phyloP scores from a whole-genome alignment of 2,329 filamentous ascomycete species.

The Grosmannia serpens region DNA sequence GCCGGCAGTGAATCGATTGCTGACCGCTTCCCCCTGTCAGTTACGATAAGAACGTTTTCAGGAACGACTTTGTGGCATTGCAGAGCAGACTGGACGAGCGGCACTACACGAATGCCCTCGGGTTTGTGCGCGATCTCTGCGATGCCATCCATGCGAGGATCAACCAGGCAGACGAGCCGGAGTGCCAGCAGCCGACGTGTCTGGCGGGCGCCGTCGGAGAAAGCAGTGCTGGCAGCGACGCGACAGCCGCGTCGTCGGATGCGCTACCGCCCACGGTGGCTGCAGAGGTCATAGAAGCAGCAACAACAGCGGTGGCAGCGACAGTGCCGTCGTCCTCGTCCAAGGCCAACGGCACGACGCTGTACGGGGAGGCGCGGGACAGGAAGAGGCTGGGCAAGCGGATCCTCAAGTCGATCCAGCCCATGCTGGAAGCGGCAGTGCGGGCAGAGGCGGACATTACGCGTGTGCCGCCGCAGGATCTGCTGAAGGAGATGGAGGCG shows the following conservation, averaged over 20 bases:
- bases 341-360: neutral
- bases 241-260: neutral
- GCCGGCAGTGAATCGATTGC: neutral
- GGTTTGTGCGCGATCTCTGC: constrained; percentile 46
- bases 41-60: constrained; percentile 53
- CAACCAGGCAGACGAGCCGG: constrained; percentile 17
- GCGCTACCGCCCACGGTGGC: neutral
- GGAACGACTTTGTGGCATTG: constrained; percentile 36
- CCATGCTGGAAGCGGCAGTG: constrained; percentile 62
- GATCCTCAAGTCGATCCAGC: constrained; percentile 74
- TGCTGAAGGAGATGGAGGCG: constrained; percentile 62
- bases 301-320: neutral
- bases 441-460: constrained; percentile 73
- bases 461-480: constrained; percentile 55
- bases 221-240: neutral
- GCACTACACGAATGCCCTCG: constrained; percentile 45
- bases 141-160: constrained; percentile 42
- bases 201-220: constrained; percentile 16
- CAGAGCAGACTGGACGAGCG: constrained; percentile 41
- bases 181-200: constrained; percentile 21
- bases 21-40: constrained; percentile 23
- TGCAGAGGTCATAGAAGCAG: neutral
- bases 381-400: constrained; percentile 77
- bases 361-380: constrained; percentile 61
- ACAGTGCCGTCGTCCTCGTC: neutral